Evolutionary conservation across 2,329 filamentous ascomycete genomes (phyloP).

Genomic region (Fusarium sp.): DNA sequence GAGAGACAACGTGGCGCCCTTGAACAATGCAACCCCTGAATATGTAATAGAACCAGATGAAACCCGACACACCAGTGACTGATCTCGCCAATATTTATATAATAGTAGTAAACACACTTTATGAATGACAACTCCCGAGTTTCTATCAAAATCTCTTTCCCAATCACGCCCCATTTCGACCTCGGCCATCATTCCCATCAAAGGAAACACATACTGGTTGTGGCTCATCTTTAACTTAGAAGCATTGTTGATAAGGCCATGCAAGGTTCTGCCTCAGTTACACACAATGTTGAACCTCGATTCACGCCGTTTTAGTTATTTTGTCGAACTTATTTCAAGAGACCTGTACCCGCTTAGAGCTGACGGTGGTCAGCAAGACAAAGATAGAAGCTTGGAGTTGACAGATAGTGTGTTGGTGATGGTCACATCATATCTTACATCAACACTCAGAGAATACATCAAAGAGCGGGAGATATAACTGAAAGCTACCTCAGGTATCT

Average conservation of each 20-base stretch:
- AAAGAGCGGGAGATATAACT: neutral
- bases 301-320: neutral
- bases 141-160: neutral
- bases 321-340: neutral
- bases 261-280: conserved; percentile 14
- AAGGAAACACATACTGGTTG: no score
- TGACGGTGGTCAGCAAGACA: neutral
- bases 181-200: no score
- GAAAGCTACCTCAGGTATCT: neutral
- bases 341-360: neutral
- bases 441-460: neutral
- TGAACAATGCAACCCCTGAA: neutral
- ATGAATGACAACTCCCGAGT: neutral
- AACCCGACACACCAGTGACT: neutral
- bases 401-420: neutral
- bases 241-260: neutral
- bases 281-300: conserved; percentile 2
- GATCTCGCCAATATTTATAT: no score
- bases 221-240: no score
- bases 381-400: neutral
- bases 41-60: neutral
- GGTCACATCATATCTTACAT: neutral
- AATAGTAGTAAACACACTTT: neutral
- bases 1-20: neutral
- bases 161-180: no score